phyloP scores from a whole-genome alignment of 768 basidiomycete genomes.

The Agrocybe praecox region DNA sequence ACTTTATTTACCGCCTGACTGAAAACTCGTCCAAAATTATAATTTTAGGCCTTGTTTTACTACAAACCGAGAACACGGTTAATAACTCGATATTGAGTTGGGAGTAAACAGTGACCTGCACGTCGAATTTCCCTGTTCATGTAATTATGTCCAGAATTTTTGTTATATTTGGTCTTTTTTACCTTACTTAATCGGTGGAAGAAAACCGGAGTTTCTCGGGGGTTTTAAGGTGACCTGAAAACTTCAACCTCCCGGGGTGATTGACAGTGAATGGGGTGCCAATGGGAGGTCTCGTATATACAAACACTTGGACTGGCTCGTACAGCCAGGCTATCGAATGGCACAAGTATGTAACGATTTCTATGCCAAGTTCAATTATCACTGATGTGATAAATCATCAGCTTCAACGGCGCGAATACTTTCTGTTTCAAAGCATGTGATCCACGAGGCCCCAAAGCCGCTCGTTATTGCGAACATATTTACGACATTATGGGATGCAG shows the following conservation, averaged over 20 bases:
- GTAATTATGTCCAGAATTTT: neutral
- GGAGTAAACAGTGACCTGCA: too few relatives aligned
- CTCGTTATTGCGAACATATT: slow-evolving; percentile 66
- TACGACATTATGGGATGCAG: slow-evolving; percentile 73
- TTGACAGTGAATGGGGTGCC: too few relatives aligned
- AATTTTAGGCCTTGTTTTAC: too few relatives aligned
- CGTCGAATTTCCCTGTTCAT: neutral
- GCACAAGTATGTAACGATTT: slow-evolving; percentile 54
- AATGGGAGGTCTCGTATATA: slow-evolving; percentile 73
- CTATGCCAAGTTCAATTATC: neutral
- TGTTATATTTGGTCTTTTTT: neutral
- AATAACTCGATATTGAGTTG: too few relatives aligned
- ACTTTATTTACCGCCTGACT: too few relatives aligned
- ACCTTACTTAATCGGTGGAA: neutral
- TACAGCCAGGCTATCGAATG: slow-evolving; percentile 66
- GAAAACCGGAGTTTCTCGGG: neutral
- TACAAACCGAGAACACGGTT: too few relatives aligned
- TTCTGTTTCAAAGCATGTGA: slow-evolving; percentile 54
- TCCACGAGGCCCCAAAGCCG: slow-evolving; percentile 41
- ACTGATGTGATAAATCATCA: slow-evolving; percentile 19
- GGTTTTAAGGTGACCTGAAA: neutral
- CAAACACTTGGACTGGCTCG: slow-evolving; percentile 48
- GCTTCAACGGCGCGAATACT: slow-evolving; percentile 67
- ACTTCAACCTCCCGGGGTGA: neutral
- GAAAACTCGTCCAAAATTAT: too few relatives aligned